Evolutionary conservation across 2,329 filamentous ascomycete genomes (phyloP).

Genomic region (Aspergillus quadrilineatus): DNA sequence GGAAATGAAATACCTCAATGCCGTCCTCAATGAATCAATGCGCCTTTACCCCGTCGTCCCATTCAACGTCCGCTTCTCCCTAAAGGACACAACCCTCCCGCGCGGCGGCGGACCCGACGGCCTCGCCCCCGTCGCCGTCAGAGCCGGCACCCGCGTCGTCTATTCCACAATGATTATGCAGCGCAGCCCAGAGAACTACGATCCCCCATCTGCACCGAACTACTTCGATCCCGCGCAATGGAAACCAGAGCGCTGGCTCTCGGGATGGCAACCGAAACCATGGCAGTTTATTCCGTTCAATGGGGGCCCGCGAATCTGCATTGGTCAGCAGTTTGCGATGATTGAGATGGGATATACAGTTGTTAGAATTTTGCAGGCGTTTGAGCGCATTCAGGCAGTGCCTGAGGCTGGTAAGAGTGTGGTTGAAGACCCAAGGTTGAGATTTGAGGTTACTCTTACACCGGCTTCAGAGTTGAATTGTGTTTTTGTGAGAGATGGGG

Average conservation of each 20-base stretch:
- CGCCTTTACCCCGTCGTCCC: conserved; percentile 76
- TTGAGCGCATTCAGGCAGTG: conserved; percentile 37
- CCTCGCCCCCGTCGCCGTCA: conserved; percentile 45
- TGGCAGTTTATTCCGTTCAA: conserved; percentile 59
- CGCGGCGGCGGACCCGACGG: conserved; percentile 57
- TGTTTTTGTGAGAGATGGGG: conserved; percentile 36
- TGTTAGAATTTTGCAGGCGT: conserved; percentile 44
- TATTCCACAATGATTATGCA: conserved; percentile 57
- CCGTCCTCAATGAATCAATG: conserved; percentile 73
- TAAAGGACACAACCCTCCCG: conserved; percentile 73
- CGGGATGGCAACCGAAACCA: conserved; percentile 51
- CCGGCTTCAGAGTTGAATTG: conserved; percentile 41
- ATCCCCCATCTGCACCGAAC: conserved; percentile 35
- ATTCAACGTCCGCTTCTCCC: conserved; percentile 72
- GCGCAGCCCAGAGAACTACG: conserved; percentile 51
- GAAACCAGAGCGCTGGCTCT: conserved; percentile 53
- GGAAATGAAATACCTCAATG: conserved; percentile 75
- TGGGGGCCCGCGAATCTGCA: conserved; percentile 55
- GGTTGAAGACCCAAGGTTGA: conserved; percentile 37
- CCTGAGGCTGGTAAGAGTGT: conserved; percentile 30
- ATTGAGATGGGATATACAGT: conserved; percentile 58
- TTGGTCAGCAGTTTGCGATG: conserved; percentile 61
- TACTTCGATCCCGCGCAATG: conserved; percentile 46
- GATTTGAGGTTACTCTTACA: conserved; percentile 41
- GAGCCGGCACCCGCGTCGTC: conserved; percentile 48